Percentiles rank a stretch among this genome's conserved stretches.
phyloP scores from a whole-genome alignment of 164 flowering plant genomes.

The Macadamia integrifolia region DNA sequence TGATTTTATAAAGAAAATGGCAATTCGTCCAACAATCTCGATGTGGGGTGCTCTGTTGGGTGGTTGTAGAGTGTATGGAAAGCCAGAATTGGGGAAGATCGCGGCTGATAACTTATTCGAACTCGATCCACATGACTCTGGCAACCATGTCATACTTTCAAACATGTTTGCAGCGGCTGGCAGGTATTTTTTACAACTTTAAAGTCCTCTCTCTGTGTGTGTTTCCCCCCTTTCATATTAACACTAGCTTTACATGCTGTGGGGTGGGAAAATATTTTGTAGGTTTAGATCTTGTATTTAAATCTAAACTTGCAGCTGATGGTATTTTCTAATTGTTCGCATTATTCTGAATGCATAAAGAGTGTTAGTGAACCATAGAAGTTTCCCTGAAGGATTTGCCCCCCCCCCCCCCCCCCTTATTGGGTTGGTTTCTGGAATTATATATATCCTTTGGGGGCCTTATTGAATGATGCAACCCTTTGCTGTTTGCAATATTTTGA shows the following conservation, averaged over 20 bases:
- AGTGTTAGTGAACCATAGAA: no score
- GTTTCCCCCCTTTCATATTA: not conserved
- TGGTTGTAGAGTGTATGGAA: slow-evolving; percentile 63
- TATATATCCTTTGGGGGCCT: no score
- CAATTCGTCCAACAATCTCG: slow-evolving; percentile 53
- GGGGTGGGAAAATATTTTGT: not conserved
- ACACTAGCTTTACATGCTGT: not conserved
- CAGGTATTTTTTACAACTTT: slow-evolving; percentile 28
- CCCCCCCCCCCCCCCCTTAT: no score
- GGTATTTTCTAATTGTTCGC: no score
- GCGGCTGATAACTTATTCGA: slow-evolving; percentile 68
- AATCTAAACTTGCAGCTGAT: not conserved
- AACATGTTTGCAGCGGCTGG: slow-evolving; percentile 80
- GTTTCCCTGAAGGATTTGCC: no score
- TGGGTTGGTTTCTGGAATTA: no score
- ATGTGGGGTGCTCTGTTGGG: slow-evolving; percentile 89
- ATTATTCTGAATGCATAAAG: no score
- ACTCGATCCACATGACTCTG: slow-evolving; percentile 82
- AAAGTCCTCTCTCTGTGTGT: not conserved
- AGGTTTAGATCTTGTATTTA: not conserved
- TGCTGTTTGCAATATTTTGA: no score
- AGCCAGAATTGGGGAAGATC: slow-evolving; percentile 55
- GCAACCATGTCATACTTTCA: slow-evolving; percentile 77
- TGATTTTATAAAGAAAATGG: slow-evolving; percentile 55
- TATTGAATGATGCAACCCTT: no score